These are phyloP conservation scores for Kazachstania martiniae DNA, from an alignment of 805 yeast genomes.

Conservation along the genomic window DNA sequence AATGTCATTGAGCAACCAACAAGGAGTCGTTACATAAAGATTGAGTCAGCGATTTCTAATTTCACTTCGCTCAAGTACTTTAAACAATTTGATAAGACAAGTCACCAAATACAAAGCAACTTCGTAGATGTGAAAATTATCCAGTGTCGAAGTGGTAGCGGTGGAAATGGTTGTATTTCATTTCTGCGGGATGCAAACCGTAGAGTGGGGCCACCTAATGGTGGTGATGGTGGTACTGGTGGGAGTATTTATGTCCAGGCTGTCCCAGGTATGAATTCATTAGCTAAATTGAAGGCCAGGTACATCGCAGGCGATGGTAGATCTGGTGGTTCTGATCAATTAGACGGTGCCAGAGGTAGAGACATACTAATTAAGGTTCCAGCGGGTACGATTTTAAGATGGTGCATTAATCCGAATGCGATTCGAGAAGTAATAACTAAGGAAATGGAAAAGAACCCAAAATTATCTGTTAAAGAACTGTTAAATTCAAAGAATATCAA, in stretches of 20 bases:
- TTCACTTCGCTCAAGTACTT: constrained; percentile 22
- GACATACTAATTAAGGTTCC: constrained; percentile 81
- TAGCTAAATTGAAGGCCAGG: constrained; percentile 56
- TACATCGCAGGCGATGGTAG: constrained; percentile 67
- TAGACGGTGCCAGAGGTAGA: constrained; percentile 78
- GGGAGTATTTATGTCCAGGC: constrained; percentile 83
- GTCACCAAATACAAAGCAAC: constrained; percentile 31
- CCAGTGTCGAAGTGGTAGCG: constrained; percentile 62
- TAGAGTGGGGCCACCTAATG: constrained; percentile 90
- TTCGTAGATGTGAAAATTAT: constrained; percentile 59
- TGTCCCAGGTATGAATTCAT: constrained; percentile 54
- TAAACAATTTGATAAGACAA: constrained; percentile 32
- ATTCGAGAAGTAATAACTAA: constrained; percentile 27
- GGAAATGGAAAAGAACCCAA: constrained; percentile 8
- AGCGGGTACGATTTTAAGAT: constrained; percentile 75
- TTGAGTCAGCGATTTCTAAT: constrained; percentile 16
- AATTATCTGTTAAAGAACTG: constrained; percentile 16
- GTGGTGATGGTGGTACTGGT: constrained; percentile 98
- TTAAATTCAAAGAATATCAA: constrained; percentile 13
- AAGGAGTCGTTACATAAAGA: constrained; percentile 12
- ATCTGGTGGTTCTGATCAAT: constrained; percentile 61
- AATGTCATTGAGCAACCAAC: constrained; percentile 8
- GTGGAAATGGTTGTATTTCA: constrained; percentile 83
- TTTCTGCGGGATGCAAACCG: constrained; percentile 80
- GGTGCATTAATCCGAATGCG: constrained; percentile 67